Conservation (phyloP, 2,329 filamentous ascomycete species). For the Metarhizium anisopliae region DNA sequence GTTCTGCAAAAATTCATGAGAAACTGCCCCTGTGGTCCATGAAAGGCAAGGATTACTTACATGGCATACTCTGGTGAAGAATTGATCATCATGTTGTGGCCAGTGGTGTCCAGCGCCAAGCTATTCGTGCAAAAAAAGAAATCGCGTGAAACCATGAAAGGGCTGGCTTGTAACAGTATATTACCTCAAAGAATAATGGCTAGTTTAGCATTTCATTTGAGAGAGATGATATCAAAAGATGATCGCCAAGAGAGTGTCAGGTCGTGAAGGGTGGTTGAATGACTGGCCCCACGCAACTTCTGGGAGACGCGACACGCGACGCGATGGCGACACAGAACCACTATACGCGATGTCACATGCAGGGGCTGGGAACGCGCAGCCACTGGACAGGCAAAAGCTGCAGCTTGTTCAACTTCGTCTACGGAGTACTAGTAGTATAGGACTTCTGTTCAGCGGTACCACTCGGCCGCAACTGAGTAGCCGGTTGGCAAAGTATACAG, state of each 20-base stretch:
- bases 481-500: too few species aligned
- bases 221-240: not conserved
- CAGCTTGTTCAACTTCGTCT: not conserved
- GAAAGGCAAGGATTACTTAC: constrained; percentile 6
- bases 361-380: not conserved
- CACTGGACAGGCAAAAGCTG: not conserved
- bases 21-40: not conserved
- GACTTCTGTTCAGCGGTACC: not conserved
- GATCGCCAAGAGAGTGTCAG: not conserved
- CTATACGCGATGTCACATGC: constrained; percentile 11
- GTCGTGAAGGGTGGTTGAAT: not conserved
- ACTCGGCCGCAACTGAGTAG: too few species aligned
- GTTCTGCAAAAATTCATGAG: constrained; percentile 18
- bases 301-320: constrained; percentile 8
- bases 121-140: not conserved
- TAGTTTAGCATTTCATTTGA: not conserved
- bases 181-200: not conserved
- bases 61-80: constrained; percentile 21
- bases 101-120: not conserved
- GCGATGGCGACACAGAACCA: not conserved
- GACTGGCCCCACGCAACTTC: constrained; percentile 1
- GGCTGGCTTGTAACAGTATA: not conserved
- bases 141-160: not conserved
- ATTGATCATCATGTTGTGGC: constrained; percentile 6
- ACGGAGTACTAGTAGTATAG: not conserved